Base-by-base conservation (phyloP, 176 grass and related monocot species). In the Rhynchospora tenuis region DNA sequence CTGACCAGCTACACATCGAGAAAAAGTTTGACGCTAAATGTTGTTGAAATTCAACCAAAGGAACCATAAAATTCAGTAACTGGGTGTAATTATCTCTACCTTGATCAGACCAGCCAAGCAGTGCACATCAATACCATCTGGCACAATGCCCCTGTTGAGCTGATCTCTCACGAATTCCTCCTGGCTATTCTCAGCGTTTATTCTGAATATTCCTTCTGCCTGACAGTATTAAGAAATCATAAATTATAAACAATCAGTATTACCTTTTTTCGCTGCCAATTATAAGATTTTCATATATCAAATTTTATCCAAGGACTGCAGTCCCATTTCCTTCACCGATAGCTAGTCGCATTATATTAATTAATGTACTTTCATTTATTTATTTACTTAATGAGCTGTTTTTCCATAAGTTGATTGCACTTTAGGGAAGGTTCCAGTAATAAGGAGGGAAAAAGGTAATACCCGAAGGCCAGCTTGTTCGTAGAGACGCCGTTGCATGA, bases 121-220 rank as follows among this genome's bases (percentile, higher is more conserved):
- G 66, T 91, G 88, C 23, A 97, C 91, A 88, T 97, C 89, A 79
- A 91, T 88, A 81, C 88, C 89, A 57, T 97, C 73, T 2, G 86
- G 88, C 70, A 97, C 84, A 7, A 86, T 79, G 64, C 94, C 94
- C 75, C 88, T 72, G 83, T 97, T 93, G 45, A 97, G 84, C 57
- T 91, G 89, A 76, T 93, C 86, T 84, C 94, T 90, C 72, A 93
- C 94, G 73, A 78, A 67, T 43, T 93, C 91, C 61, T 93, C 91
- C 71, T 97, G 91, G 60, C 91, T 91, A 86, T 93, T 97, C 71
- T 91, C 94, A 0, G 86, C 94, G 27, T 91, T 97, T 56, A 97
- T 93, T 62, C 88, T 81, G 44, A 97, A 97, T 82, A 93, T 97
- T 50, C 89, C 94, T 90, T 93, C 94, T 85, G 89, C 86, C 94